Percentiles rank a stretch among this genome's conserved stretches.
phyloP scores from a whole-genome alignment of 2,329 filamentous ascomycete genomes.

The Colletotrichum sansevieriae region DNA sequence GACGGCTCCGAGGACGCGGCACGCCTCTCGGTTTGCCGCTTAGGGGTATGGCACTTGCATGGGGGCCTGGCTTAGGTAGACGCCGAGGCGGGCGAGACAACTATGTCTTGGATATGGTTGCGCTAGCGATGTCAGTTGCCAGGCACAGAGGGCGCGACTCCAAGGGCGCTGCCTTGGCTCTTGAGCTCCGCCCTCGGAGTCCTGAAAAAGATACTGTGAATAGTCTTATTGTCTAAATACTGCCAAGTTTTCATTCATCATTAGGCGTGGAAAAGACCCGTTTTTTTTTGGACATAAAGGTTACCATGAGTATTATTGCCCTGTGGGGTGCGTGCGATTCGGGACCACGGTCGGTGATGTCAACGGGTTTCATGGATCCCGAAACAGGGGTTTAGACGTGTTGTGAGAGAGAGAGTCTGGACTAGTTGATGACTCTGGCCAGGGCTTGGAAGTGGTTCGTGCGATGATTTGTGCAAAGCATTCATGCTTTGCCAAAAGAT shows the following conservation, averaged over 20 bases:
- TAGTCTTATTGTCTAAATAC: too few species aligned
- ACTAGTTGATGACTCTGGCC: conserved; percentile 4
- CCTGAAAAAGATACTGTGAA: conserved; percentile 1
- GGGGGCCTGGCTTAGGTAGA: conserved; percentile 3
- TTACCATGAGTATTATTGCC: neutral
- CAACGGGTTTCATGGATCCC: conserved; percentile 30
- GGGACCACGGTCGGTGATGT: conserved; percentile 37
- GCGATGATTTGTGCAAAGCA: neutral
- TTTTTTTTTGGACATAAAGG: too few species aligned
- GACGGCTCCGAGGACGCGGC: conserved; percentile 36
- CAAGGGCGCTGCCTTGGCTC: conserved; percentile 24
- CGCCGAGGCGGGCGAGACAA: conserved; percentile 17
- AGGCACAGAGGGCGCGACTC: conserved; percentile 22
- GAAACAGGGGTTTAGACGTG: conserved; percentile 22
- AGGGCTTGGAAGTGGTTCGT: conserved; percentile 10
- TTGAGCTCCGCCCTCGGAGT: conserved; percentile 9
- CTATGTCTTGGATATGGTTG: conserved; percentile 28
- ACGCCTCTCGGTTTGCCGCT: conserved; percentile 38
- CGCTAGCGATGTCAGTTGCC: conserved; percentile 33
- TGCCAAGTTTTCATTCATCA: too few species aligned
- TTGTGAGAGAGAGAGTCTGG: conserved; percentile 1
- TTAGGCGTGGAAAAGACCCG: too few species aligned
- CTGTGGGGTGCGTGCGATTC: conserved; percentile 25
- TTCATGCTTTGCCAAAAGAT: neutral
- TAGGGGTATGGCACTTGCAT: conserved; percentile 35